Percentiles rank a stretch among this genome's conserved stretches.
Conservation (phyloP, 768 basidiomycete species). For the Botryobasidium botryosum region DNA sequence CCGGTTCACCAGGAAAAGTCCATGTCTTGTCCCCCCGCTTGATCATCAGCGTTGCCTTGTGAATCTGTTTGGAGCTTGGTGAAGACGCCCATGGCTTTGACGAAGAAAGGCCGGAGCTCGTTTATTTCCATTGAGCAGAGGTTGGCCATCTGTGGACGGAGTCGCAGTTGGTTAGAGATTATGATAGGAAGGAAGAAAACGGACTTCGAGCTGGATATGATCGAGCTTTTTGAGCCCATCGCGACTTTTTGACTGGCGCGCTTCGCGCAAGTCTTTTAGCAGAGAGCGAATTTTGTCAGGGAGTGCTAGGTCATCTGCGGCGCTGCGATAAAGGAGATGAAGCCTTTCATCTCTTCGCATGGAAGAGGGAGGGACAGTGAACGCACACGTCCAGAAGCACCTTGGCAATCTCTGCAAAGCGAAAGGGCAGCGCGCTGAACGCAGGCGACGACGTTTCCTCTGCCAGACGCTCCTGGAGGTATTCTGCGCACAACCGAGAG, state of each 20-base stretch:
- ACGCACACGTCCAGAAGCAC: slow-evolving; percentile 84
- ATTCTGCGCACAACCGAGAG: slow-evolving; percentile 33
- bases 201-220: slow-evolving; percentile 62
- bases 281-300: slow-evolving; percentile 72
- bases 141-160: slow-evolving; percentile 47
- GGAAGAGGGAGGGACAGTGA: no score
- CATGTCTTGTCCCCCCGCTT: no score
- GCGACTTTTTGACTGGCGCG: slow-evolving; percentile 83
- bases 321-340: slow-evolving; percentile 30
- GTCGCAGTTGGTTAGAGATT: not conserved
- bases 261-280: slow-evolving; percentile 90
- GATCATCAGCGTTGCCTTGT: no score
- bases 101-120: slow-evolving; percentile 81
- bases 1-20: no score
- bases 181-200: slow-evolving; percentile 15
- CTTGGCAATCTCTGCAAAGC: slow-evolving; percentile 81
- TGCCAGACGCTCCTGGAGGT: slow-evolving; percentile 53
- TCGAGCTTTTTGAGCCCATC: slow-evolving; percentile 69
- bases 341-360: no score
- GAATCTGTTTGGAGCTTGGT: no score
- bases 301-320: slow-evolving; percentile 74
- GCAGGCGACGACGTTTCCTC: slow-evolving; percentile 55
- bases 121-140: slow-evolving; percentile 85
- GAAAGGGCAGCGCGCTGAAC: slow-evolving; percentile 72
- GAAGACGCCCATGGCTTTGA: slow-evolving; percentile 65